These are phyloP conservation scores for Exutisphaerella laricina DNA, from an alignment of 2,329 filamentous ascomycete genomes.

Conservation along the genomic window DNA sequence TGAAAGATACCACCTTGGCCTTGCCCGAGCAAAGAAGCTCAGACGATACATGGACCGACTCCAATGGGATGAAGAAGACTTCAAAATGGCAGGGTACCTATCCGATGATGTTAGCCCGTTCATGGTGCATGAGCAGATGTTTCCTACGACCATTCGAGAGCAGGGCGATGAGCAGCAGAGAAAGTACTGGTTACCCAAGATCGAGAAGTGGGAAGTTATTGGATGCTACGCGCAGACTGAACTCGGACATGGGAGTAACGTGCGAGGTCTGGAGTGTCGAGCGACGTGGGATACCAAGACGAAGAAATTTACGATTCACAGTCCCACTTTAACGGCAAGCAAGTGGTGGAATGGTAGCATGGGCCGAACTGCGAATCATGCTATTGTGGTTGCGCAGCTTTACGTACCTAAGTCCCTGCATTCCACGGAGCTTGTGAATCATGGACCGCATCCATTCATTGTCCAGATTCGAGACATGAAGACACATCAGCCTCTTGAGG, in stretches of 20 bases:
- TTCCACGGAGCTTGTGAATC: conserved; percentile 35
- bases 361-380: conserved; percentile 51
- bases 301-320: conserved; percentile 48
- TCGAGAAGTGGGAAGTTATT: conserved; percentile 47
- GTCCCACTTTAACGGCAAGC: conserved; percentile 47
- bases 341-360: conserved; percentile 54
- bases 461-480: conserved; percentile 48
- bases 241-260: conserved; percentile 50
- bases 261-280: conserved; percentile 46
- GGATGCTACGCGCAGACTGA: conserved; percentile 50
- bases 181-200: conserved; percentile 46
- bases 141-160: conserved; percentile 47
- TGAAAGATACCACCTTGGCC: conserved; percentile 48
- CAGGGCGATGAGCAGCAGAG: conserved; percentile 46
- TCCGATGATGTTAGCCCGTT: conserved; percentile 51
- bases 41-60: conserved; percentile 43
- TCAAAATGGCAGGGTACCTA: conserved; percentile 48
- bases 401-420: conserved; percentile 37
- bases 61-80: conserved; percentile 47
- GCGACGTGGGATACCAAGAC: conserved; percentile 43
- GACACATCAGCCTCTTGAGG: conserved; percentile 43
- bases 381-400: conserved; percentile 50
- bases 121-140: conserved; percentile 49
- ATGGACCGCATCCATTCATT: conserved; percentile 50
- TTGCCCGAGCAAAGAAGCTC: conserved; percentile 49